These are phyloP conservation scores for Colletotrichum magnum DNA, from an alignment of 2,329 filamentous ascomycete species.

Conservation along the genomic window DNA sequence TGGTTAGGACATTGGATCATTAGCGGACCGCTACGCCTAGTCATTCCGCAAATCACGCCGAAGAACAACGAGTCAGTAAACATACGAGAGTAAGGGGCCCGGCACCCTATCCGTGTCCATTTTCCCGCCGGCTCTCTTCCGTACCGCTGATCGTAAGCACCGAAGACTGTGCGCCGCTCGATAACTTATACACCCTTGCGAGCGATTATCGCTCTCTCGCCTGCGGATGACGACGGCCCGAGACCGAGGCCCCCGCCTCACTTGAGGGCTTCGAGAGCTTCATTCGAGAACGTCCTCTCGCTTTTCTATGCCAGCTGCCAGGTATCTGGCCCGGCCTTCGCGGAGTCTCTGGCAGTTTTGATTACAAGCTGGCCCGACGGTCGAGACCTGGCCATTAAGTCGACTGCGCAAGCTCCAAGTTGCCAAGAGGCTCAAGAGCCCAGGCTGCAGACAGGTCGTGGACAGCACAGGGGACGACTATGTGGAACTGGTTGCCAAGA, in stretches of 20 bases:
- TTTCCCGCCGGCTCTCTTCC: not conserved
- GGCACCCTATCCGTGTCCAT: not conserved
- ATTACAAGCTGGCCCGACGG: not conserved
- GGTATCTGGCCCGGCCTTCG: too few relatives aligned
- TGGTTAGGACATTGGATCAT: slow-evolving; percentile 16
- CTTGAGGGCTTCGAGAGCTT: too few relatives aligned
- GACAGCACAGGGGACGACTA: slow-evolving; percentile 4
- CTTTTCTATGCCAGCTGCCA: too few relatives aligned
- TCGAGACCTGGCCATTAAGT: not conserved
- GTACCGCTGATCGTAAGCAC: not conserved
- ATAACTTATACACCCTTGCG: not conserved
- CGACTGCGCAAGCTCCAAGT: not conserved
- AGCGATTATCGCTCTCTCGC: not conserved
- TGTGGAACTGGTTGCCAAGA: slow-evolving; percentile 2
- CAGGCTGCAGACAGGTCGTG: slow-evolving; percentile 14
- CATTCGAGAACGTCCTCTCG: too few relatives aligned
- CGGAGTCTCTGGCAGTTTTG: not conserved
- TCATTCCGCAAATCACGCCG: slow-evolving; percentile 7
- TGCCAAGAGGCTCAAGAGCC: slow-evolving; percentile 3
- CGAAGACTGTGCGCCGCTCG: not conserved
- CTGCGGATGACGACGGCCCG: not conserved
- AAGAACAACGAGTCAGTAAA: not conserved
- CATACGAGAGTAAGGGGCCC: not conserved
- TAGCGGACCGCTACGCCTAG: not conserved
- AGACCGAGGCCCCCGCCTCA: not conserved